Evolutionary conservation across 1,284 basidiomycete species (phyloP), one percentile per base, ranked within the genome.

Genomic region (Volvariella volvacea): DNA sequence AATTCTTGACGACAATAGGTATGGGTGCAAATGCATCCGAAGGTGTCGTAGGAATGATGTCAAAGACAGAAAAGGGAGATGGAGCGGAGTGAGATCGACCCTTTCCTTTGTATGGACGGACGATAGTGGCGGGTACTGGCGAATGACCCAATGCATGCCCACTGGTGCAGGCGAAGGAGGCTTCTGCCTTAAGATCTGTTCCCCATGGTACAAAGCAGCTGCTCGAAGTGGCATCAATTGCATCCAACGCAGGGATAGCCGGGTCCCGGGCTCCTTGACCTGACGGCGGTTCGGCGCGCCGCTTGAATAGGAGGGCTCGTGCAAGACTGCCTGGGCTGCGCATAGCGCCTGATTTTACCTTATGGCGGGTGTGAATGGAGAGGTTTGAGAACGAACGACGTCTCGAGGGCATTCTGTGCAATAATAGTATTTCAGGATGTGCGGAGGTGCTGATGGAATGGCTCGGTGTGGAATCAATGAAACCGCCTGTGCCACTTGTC

Each of bases 51-150:
- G 78, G 73, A 16, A 82, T 64, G 43, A 75, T 65, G 48, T 84
- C 82, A 45, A 83, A 55, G 41, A 70, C 66, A 3, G 76, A 77
- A 39, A 73, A 57, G 2, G 83, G 80, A 41, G 76, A 64, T 0
- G 83, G 82, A 15, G 71, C 76, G 2, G 83, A 83, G 49, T 78
- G 71, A 12, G 81, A 81, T 21, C 81, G 74, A n/a, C 64, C 67
- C 55, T 80, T 82, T 62, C 58, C 50, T 68, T 76, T 28, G 74
- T 46, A 20, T 49, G 43, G 3, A 48, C 44, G 36, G 50, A 50
- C n/a, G 54, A 44, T 32, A 45, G 39, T 36, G n/a, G 6, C 19
- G 4, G 34, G 14, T 36, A 20, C 34, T 7, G 15, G 14, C n/a
- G 34, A 36, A 36, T 28, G 25, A 36, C 15, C 34, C 15, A 20